Evolutionary conservation across 257 asterid genomes (phyloP), one percentile per base, ranked within the genome.

Genomic region (Ballota nigra): DNA sequence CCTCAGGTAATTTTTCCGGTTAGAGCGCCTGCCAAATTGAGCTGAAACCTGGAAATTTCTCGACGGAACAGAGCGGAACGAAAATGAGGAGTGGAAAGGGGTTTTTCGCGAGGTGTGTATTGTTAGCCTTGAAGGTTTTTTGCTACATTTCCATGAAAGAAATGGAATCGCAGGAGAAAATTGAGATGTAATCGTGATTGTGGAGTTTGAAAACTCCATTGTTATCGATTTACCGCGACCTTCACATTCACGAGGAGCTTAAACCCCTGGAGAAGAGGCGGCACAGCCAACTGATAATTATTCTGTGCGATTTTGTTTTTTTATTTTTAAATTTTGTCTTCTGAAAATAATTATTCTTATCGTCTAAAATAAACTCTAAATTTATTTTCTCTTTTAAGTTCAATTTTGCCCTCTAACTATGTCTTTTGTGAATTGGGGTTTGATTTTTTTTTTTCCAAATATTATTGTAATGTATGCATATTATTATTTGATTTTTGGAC

Each of bases 1-100:
- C 88, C 98, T 84, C 62, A 95, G 82, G 83, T 83, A 79, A 73
- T 89, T 92, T 29, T 63, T 86, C 72, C 98, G 97, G 73, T 63
- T 80, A 15, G 86, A 72, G 23, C 80, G 84, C 61, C 85, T 81
- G 77, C 83, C 72, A 9, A 83, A 80, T 20, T 78, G 93, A 75
- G 96, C 96, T 43, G 88, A 83, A 76, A 90, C 76, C 68, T 78
- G 82, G 83, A 80, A 78, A 55, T 24, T 86, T 19, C 78, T 83
- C 33, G 86, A 77, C 22, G 77, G 74, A 28, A 71, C 16, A 51
- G 83, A 69, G 78, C 78, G 77, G 70, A 77, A 71, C 16, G 83
- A 33, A 73, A 82, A 77, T 28, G 82, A 62, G 56, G 79, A 75
- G 45, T n/a, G 76, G 33, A 26, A 56, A 45, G 36, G 78, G 40